Evolutionary conservation across 257 asterid genomes (phyloP).

Genomic region (Plantago major): DNA sequence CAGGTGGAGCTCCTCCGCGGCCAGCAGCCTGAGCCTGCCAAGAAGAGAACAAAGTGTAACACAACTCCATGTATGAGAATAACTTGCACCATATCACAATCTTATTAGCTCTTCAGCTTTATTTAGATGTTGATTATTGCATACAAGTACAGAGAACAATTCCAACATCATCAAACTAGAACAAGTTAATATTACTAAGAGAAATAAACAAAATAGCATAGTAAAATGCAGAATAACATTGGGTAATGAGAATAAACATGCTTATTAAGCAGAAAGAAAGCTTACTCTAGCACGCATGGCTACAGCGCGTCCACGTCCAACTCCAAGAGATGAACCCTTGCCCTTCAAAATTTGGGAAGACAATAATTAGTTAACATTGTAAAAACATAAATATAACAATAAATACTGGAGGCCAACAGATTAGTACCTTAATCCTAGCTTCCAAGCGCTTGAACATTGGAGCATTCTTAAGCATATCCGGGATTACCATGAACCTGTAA

Average conservation of each 20-base stretch:
- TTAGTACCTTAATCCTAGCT: conserved; percentile 82
- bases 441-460: conserved; percentile 98
- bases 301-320: conserved; percentile 96
- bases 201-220: too few species aligned
- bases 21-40: conserved; percentile 91
- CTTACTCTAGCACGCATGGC: conserved; percentile 97
- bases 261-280: conserved; percentile 5
- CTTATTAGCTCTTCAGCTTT: too few species aligned
- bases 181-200: too few species aligned
- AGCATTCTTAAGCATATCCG: conserved; percentile 98
- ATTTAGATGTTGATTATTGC: too few species aligned
- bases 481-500: conserved; percentile 93
- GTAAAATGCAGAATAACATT: background rate
- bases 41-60: conserved; percentile 4
- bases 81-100: too few species aligned
- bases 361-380: conserved; percentile 23
- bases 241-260: background rate
- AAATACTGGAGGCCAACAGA: conserved; percentile 6
- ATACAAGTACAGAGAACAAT: too few species aligned
- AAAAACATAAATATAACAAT: background rate
- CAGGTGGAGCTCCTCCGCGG: conserved; percentile 42
- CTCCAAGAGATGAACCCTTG: conserved; percentile 90
- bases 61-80: too few species aligned
- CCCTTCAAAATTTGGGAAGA: conserved; percentile 51
- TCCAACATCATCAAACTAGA: too few species aligned